Percentiles rank a stretch among this genome's conserved stretches.
Conservation (phyloP, 441 rosid genomes). For the Gossypium gossypioides region DNA sequence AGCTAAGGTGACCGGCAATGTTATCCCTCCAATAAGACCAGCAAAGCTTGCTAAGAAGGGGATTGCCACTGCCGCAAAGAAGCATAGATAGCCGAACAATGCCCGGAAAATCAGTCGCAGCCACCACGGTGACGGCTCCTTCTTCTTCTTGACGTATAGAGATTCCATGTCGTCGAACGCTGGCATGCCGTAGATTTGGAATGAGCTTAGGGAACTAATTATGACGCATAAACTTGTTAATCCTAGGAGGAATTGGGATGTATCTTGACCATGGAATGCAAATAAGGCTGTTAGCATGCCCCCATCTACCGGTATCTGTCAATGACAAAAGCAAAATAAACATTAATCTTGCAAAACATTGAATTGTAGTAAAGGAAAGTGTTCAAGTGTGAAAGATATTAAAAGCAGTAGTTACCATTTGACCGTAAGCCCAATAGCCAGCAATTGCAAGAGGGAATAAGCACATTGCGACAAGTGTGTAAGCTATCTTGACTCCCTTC, state of each 20-base stretch:
- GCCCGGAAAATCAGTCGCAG: conserved; percentile 44
- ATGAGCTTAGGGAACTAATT: conserved; percentile 52
- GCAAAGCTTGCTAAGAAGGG: conserved; percentile 57
- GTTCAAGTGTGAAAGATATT: neutral
- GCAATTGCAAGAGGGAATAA: conserved; percentile 64
- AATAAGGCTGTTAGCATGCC: conserved; percentile 53
- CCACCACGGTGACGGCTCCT: conserved; percentile 58
- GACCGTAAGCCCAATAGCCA: conserved; percentile 85
- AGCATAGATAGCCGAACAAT: conserved; percentile 35
- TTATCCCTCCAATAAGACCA: conserved; percentile 64
- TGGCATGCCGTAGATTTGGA: conserved; percentile 81
- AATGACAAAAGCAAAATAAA: neutral
- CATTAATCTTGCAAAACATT: neutral
- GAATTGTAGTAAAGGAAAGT: neutral
- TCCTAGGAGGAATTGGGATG: conserved; percentile 37
- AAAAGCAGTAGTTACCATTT: conserved; percentile 31
- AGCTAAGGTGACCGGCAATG: conserved; percentile 59
- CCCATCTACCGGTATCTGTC: conserved; percentile 51
- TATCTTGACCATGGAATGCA: conserved; percentile 32
- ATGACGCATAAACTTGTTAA: conserved; percentile 54
- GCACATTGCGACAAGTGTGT: conserved; percentile 42
- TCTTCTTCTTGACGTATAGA: conserved; percentile 26
- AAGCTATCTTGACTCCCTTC: conserved; percentile 65
- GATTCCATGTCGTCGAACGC: conserved; percentile 59
- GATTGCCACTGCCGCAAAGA: conserved; percentile 53